A percentile compares a stretch with the other conserved stretches of the same genome.
Evolutionary conservation across 2,329 filamentous ascomycete genomes (phyloP).

Genomic region (Botrytis sinoallii): DNA sequence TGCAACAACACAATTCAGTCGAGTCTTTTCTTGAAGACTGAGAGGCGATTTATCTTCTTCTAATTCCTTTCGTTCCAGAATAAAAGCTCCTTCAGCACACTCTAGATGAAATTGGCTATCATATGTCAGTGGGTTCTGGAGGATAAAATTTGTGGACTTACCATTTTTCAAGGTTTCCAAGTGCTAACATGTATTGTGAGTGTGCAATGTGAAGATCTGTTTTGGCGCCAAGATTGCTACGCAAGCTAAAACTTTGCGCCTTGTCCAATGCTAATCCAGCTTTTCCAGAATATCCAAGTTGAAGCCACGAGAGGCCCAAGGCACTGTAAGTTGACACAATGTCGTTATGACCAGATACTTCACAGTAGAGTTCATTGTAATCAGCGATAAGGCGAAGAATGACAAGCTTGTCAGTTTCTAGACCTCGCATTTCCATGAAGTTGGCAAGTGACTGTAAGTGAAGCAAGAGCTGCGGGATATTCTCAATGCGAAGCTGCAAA

Average conservation of each 20-base stretch:
- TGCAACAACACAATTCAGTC: conserved; percentile 38
- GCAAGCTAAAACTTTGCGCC: conserved; percentile 50
- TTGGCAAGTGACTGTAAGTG: conserved; percentile 54
- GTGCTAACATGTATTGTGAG: conserved; percentile 69
- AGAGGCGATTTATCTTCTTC: conserved; percentile 21
- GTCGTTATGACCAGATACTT: conserved; percentile 41
- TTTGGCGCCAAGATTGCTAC: conserved; percentile 43
- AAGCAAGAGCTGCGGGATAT: conserved; percentile 46
- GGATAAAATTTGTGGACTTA: conserved; percentile 37
- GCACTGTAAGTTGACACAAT: conserved; percentile 41
- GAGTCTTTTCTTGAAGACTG: conserved; percentile 28
- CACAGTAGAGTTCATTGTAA: conserved; percentile 45
- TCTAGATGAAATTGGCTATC: conserved; percentile 35
- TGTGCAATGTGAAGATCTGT: conserved; percentile 65
- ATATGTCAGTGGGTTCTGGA: conserved; percentile 22
- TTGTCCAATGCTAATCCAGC: conserved; percentile 56
- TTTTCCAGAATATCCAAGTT: conserved; percentile 58
- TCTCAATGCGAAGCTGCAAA: conserved; percentile 47
- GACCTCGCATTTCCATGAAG: conserved; percentile 55
- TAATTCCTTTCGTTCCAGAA: conserved; percentile 29
- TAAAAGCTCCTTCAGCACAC: conserved; percentile 31
- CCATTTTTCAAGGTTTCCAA: conserved; percentile 63
- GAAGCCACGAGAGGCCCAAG: conserved; percentile 54
- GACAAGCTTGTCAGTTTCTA: conserved; percentile 48
- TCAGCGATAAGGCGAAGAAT: conserved; percentile 49